These are phyloP conservation scores for Hanseniaspora hatyaiensis DNA, from an alignment of 805 yeast genomes.

Conservation along the genomic window DNA sequence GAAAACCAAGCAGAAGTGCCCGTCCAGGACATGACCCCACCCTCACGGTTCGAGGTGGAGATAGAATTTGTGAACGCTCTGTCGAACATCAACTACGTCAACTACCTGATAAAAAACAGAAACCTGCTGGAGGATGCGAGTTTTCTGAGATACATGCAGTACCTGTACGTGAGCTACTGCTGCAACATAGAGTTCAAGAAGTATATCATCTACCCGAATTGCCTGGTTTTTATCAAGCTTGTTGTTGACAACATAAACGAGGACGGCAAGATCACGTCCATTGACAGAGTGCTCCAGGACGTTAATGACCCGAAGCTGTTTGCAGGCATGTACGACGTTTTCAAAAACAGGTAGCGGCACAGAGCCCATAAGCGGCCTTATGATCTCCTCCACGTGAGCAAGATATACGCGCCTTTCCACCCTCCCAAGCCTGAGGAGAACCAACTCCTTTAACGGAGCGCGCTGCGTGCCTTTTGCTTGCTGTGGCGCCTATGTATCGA, in stretches of 20 bases:
- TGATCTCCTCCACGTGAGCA: no score
- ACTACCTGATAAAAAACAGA: slow-evolving; percentile 74
- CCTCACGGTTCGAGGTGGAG: slow-evolving; percentile 37
- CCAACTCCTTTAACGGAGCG: not conserved
- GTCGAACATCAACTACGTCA: slow-evolving; percentile 78
- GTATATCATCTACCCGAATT: slow-evolving; percentile 58
- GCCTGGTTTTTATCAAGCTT: slow-evolving; percentile 66
- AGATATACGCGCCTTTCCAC: no score
- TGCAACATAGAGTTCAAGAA: slow-evolving; percentile 42
- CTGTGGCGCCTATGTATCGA: no score
- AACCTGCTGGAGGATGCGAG: slow-evolving; percentile 53
- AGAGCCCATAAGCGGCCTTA: not conserved
- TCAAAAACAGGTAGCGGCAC: slow-evolving; percentile 31
- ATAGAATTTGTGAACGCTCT: slow-evolving; percentile 76
- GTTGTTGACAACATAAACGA: slow-evolving; percentile 29
- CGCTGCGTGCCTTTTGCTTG: no score
- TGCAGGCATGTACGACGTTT: slow-evolving; percentile 66
- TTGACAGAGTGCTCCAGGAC: slow-evolving; percentile 15
- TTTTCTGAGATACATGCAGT: slow-evolving; percentile 64
- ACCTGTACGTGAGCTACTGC: slow-evolving; percentile 66
- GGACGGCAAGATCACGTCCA: not conserved
- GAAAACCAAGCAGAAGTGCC: not conserved
- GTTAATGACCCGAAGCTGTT: slow-evolving; percentile 32
- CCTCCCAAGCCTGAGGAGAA: no score
- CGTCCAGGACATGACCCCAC: slow-evolving; percentile 27